Percentiles rank a stretch among this genome's conserved stretches.
Conservation (phyloP, 495 filamentous ascomycete genomes). For the Lophium mytilinum region DNA sequence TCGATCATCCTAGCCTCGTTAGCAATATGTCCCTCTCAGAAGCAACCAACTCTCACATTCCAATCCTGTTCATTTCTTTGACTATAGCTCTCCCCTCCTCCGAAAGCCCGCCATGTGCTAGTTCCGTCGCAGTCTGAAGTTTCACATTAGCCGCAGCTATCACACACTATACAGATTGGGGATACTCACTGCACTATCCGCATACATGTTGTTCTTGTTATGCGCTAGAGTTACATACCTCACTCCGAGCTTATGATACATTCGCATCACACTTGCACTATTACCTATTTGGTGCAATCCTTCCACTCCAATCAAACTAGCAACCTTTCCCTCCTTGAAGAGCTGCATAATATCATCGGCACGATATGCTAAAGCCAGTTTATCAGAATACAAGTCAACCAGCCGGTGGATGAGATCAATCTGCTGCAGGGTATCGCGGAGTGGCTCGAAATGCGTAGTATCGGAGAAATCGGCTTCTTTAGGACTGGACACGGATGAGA, state of each 20-base stretch:
- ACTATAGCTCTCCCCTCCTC: conserved; percentile 4
- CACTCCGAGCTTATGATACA: conserved; percentile 12
- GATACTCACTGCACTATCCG: conserved; percentile 5
- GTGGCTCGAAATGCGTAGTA: conserved; percentile 6
- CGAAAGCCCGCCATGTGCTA: conserved; percentile 4
- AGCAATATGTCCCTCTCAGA: background rate
- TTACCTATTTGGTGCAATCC: conserved; percentile 26
- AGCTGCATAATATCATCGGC: conserved; percentile 15
- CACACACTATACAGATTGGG: background rate
- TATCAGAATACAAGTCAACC: conserved; percentile 18
- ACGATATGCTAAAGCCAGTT: conserved; percentile 11
- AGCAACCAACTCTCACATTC: conserved; percentile 4
- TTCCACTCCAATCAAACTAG: conserved; percentile 19
- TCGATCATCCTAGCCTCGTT: conserved; percentile 7
- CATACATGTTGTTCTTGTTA: conserved; percentile 9
- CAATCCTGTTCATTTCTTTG: conserved; percentile 16
- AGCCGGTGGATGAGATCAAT: conserved; percentile 34
- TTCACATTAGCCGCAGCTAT: background rate
- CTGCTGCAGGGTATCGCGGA: conserved; percentile 33
- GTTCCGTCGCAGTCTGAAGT: background rate
- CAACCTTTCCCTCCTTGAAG: conserved; percentile 8
- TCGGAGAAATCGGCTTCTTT: conserved; percentile 12
- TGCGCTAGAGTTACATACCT: conserved; percentile 10
- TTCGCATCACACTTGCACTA: conserved; percentile 30
- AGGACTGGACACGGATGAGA: conserved; percentile 1